These are phyloP conservation scores for Fraxinus ornus DNA, from an alignment of 305 asterid species.

Conservation along the genomic window DNA sequence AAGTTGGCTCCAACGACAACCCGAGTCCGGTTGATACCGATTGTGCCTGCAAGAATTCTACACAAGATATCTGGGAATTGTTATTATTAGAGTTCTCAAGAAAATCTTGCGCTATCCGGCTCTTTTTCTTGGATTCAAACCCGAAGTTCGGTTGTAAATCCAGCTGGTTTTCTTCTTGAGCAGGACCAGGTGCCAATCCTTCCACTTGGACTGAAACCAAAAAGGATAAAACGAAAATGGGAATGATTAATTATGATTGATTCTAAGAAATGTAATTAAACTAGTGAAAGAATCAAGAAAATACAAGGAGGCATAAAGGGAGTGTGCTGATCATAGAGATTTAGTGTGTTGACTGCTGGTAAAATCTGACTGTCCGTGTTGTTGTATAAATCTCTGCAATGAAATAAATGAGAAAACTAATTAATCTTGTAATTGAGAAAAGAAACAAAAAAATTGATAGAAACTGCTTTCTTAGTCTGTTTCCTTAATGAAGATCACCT, in stretches of 20 bases:
- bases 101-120: constrained; percentile 68
- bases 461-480: neutral
- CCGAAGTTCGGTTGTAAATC: constrained; percentile 67
- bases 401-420: neutral
- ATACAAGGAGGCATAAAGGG: constrained; percentile 79
- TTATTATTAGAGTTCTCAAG: constrained; percentile 51
- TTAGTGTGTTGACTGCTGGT: constrained; percentile 45
- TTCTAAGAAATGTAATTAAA: neutral
- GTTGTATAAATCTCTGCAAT: constrained; percentile 57
- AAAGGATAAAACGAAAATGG: neutral
- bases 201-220: constrained; percentile 58
- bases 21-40: constrained; percentile 92
- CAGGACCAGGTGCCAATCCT: constrained; percentile 60
- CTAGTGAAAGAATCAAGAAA: constrained; percentile 1
- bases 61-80: constrained; percentile 63
- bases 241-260: neutral
- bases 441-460: neutral
- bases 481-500: constrained; percentile 33
- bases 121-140: constrained; percentile 55
- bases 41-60: constrained; percentile 75
- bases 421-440: neutral
- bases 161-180: constrained; percentile 46
- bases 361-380: constrained; percentile 69
- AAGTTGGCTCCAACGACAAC: constrained; percentile 77
- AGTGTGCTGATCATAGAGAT: constrained; percentile 69